Evolutionary conservation across 2,329 filamentous ascomycete species (phyloP).

Genomic region (Fusarium palustre): DNA sequence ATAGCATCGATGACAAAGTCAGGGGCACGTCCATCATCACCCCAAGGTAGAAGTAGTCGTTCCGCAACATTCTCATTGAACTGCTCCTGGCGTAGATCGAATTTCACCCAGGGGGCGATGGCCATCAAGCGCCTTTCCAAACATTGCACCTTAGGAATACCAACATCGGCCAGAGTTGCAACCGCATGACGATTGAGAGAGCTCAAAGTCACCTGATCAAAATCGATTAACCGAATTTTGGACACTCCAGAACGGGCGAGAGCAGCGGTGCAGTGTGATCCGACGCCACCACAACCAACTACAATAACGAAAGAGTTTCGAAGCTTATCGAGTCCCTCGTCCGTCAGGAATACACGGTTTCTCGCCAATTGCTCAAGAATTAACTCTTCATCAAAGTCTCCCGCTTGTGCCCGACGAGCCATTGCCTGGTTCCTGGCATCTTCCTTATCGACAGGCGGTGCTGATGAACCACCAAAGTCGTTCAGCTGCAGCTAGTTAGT

Average conservation of each 20-base stretch:
- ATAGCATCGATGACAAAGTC: conserved; percentile 97
- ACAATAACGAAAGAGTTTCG: conserved; percentile 86
- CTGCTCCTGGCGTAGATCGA: conserved; percentile 87
- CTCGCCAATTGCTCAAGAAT: conserved; percentile 95
- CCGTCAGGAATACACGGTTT: conserved; percentile 89
- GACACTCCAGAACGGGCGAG: conserved; percentile 90
- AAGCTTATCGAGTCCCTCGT: conserved; percentile 82
- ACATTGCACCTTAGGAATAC: conserved; percentile 89
- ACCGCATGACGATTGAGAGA: conserved; percentile 97
- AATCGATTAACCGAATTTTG: conserved; percentile 90
- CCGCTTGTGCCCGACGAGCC: conserved; percentile 69
- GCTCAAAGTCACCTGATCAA: conserved; percentile 95
- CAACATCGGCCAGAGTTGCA: conserved; percentile 92
- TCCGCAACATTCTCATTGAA: conserved; percentile 77
- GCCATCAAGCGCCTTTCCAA: conserved; percentile 83
- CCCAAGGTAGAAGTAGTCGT: conserved; percentile 75
- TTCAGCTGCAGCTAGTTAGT: conserved; percentile 63
- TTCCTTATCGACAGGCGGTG: conserved; percentile 65
- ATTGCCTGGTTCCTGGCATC: conserved; percentile 70
- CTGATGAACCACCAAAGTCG: conserved; percentile 67
- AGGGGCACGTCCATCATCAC: conserved; percentile 69
- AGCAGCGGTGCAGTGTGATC: conserved; percentile 88
- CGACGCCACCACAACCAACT: conserved; percentile 93
- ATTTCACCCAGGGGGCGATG: conserved; percentile 90
- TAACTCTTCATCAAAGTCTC: conserved; percentile 79